These are phyloP conservation scores for Petunia axillaris DNA, from an alignment of 257 asterid species.

Conservation along the genomic window DNA sequence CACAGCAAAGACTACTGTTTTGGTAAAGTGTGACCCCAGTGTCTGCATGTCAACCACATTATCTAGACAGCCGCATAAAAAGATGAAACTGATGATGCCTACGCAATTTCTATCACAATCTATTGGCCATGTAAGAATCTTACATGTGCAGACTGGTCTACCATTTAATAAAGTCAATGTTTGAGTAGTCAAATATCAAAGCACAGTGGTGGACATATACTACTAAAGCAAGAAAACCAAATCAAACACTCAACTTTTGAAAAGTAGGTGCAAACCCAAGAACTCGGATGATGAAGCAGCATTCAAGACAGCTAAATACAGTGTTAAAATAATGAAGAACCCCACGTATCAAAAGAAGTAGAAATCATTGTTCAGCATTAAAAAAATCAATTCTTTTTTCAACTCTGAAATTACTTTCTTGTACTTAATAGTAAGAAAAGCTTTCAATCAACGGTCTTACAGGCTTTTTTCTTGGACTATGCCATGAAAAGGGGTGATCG, in stretches of 20 bases:
- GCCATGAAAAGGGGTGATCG: constrained; percentile 64
- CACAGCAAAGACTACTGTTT: background rate
- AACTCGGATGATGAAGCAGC: constrained; percentile 40
- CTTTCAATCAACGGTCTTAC: constrained; percentile 57
- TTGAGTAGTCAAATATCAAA: constrained; percentile 41
- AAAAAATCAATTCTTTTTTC: constrained; percentile 25
- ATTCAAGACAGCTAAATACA: constrained; percentile 48
- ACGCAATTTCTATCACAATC: background rate
- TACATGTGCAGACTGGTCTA: constrained; percentile 30
- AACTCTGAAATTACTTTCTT: constrained; percentile 47
- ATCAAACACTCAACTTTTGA: constrained; percentile 33
- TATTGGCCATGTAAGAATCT: constrained; percentile 9
- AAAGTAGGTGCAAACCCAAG: constrained; percentile 41
- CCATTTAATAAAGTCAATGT: constrained; percentile 51
- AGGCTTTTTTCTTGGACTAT: constrained; percentile 35
- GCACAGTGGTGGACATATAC: constrained; percentile 29
- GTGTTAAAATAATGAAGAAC: constrained; percentile 40
- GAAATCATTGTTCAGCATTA: constrained; percentile 42
- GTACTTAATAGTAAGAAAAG: constrained; percentile 48
- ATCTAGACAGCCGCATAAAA: constrained; percentile 20
- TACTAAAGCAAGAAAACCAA: constrained; percentile 29
- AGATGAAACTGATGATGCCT: constrained; percentile 14
- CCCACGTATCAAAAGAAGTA: constrained; percentile 62
- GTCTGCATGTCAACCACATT: constrained; percentile 29
- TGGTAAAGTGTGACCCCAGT: constrained; percentile 14